Percentiles rank a stretch among this genome's conserved stretches.
phyloP scores from a whole-genome alignment of 768 basidiomycete species.

The Coprinopsis marcescibilis region DNA sequence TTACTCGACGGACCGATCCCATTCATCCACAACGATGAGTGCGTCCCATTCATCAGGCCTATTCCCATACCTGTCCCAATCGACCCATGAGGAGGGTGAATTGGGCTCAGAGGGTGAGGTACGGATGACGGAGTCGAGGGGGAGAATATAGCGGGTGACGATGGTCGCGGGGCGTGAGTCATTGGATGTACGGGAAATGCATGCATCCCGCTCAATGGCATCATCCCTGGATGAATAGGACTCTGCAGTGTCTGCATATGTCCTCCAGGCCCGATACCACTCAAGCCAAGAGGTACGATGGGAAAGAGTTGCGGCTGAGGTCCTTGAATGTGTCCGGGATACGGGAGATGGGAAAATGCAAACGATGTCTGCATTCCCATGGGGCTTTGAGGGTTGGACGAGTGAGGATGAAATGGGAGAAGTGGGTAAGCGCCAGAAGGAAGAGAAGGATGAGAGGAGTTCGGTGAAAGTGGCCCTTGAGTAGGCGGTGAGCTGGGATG shows the following conservation, averaged over 20 bases:
- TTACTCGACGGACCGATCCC: not conserved
- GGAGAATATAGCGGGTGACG: not conserved
- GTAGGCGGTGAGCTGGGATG: not conserved
- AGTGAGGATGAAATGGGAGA: too few relatives aligned
- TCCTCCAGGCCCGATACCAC: not conserved
- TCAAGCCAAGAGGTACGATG: not conserved
- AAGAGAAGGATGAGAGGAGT: too few relatives aligned
- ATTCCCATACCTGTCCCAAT: not conserved
- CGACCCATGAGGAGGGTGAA: not conserved
- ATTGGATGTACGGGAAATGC: not conserved
- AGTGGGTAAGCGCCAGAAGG: too few relatives aligned
- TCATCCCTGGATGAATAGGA: conserved; percentile 2
- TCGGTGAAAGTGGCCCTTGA: too few relatives aligned
- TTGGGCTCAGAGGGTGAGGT: too few relatives aligned
- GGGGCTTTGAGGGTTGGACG: conserved; percentile 3
- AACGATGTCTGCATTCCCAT: not conserved
- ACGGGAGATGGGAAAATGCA: not conserved
- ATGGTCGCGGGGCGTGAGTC: not conserved
- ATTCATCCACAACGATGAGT: conserved; percentile 1
- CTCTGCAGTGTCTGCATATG: not conserved
- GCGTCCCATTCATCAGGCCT: not conserved
- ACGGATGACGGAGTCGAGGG: not conserved
- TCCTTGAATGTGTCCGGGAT: not conserved
- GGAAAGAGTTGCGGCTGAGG: not conserved
- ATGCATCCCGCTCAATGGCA: too few relatives aligned